Base-by-base conservation (phyloP, 768 basidiomycete genomes). In the Imleria badia region DNA sequence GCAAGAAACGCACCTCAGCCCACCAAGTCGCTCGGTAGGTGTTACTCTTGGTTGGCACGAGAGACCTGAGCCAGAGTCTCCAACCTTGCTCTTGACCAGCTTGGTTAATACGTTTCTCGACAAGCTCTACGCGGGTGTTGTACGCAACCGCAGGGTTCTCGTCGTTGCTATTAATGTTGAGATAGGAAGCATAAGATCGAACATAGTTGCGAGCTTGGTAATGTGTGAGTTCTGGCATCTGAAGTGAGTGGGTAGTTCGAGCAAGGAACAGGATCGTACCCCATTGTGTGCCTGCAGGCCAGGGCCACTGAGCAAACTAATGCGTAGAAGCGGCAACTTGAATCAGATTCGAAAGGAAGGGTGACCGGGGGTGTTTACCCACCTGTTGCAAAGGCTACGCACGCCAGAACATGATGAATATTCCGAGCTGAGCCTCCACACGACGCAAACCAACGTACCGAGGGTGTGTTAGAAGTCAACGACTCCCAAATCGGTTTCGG, bases 51-150 rank as follows among this genome's bases (percentile, higher is more conserved):
- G 54, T 60, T 31, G 53, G 51, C 10, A 54, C 52, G 2, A 54
- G 35, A 9, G 41, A 43, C 22, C 12, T 43, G 29, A 54, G 41
- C 53, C 53, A 54, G 33, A 54, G 53, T 31, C 51, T 42, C 53
- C 51, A 54, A 23, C 53, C 53, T 31, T 44, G 54, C 10, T 54
- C 54, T 36, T 55, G 41, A 17, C 52, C 52, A 0, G 17, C 30
- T 23, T 55, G 7, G 51, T 72, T 61, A 22, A 61, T 50, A 1
- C 68, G 60, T 53, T 80, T 81, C 53, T 78, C 72, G 29, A 76
- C 65, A 8, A 64, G 64, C 48, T 81, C 78, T 6, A 81, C 77
- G 12, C 78, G 75, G 0, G 79, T 81, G 60, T 77, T 77, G 62
- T 76, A 79, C 2, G 72, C 72, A 3, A 72, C 52, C 30, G 71